phyloP scores from a whole-genome alignment of 2,329 filamentous ascomycete species.

The Pseudogymnoascus sp. region DNA sequence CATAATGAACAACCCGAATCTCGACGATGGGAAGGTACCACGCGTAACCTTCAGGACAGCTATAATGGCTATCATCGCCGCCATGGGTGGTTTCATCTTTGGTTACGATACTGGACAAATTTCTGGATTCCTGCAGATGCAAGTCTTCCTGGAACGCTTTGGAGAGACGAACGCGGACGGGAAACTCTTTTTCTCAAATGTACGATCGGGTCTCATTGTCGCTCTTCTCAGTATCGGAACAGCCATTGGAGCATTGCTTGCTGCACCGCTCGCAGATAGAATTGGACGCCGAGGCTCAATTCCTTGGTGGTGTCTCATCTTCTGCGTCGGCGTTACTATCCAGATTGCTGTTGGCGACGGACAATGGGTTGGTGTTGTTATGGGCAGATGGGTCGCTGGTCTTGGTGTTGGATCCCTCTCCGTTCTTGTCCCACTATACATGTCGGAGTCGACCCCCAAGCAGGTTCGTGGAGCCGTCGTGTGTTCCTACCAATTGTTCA shows the following conservation, averaged over 20 bases:
- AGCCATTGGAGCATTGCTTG: conserved; percentile 43
- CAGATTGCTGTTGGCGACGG: conserved; percentile 49
- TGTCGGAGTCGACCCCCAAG: conserved; percentile 53
- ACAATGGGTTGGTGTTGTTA: conserved; percentile 54
- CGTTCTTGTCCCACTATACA: conserved; percentile 58
- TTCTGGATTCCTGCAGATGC: conserved; percentile 53
- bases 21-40: conserved; percentile 6
- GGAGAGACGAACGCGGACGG: conserved; percentile 30
- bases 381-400: conserved; percentile 58
- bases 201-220: conserved; percentile 54
- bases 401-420: conserved; percentile 59
- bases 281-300: conserved; percentile 54
- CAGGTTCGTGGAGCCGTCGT: conserved; percentile 57
- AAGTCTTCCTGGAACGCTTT: conserved; percentile 47
- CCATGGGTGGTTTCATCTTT: conserved; percentile 27
- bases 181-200: conserved; percentile 42
- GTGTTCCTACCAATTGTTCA: conserved; percentile 63
- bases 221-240: conserved; percentile 35
- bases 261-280: conserved; percentile 52
- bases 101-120: conserved; percentile 32
- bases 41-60: background rate
- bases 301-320: conserved; percentile 41
- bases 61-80: conserved; percentile 15
- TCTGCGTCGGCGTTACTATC: conserved; percentile 55
- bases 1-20: conserved; percentile 5